Evolutionary conservation across 2,329 filamentous ascomycete genomes (phyloP).

Genomic region (Aureobasidium sp.): DNA sequence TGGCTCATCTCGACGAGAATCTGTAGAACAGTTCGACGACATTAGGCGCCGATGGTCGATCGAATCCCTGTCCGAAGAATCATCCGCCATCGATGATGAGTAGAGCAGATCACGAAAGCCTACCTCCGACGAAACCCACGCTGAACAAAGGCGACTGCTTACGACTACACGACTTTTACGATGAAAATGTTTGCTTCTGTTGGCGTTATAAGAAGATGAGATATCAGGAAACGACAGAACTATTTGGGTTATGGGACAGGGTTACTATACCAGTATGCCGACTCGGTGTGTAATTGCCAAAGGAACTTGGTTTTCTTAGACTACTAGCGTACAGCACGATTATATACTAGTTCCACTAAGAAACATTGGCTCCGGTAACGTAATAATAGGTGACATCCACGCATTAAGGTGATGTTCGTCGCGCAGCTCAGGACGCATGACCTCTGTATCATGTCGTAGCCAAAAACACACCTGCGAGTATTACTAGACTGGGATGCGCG

Average conservation of each 20-base stretch:
- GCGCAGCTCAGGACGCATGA: background rate
- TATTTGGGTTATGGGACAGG: background rate
- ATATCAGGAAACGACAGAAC: background rate
- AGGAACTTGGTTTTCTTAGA: too few species aligned
- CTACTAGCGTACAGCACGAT: too few species aligned
- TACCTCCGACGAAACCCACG: background rate
- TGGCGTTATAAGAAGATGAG: background rate
- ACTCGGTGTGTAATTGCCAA: too few species aligned
- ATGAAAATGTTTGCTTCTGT: background rate
- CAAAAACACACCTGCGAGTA: background rate
- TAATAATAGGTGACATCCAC: too few species aligned
- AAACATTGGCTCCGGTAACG: too few species aligned
- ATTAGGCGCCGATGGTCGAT: conserved; percentile 1
- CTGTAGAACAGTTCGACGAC: conserved; percentile 3
- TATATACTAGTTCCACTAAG: too few species aligned
- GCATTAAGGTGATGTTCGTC: too few species aligned
- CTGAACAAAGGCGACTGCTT: background rate
- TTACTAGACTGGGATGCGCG: too few species aligned
- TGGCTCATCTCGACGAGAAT: background rate
- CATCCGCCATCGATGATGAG: background rate
- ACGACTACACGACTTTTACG: conserved; percentile 3
- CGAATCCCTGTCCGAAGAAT: background rate
- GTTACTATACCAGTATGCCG: background rate
- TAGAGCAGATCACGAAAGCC: background rate
- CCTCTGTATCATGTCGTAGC: too few species aligned